These are phyloP conservation scores for Nitzschia putrida DNA, from an alignment of 108 stramenopile genomes.

Conservation along the genomic window DNA sequence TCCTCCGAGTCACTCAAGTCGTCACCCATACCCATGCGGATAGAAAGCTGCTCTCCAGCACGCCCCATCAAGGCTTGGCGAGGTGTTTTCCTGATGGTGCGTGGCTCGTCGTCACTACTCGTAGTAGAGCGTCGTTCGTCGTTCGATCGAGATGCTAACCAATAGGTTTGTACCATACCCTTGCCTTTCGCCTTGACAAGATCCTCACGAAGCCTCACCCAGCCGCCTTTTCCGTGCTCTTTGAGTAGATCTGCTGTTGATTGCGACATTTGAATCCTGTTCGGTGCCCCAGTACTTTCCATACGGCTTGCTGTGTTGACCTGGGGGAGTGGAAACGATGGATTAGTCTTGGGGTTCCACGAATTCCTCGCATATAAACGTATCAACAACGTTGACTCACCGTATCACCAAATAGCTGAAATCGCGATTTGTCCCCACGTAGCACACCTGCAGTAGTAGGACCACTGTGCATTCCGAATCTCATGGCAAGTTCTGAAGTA, in stretches of 20 bases:
- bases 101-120: neutral
- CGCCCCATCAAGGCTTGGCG: neutral
- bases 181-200: conserved; percentile 60
- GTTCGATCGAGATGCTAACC: conserved; percentile 33
- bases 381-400: conserved; percentile 15
- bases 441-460: conserved; percentile 50
- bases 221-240: conserved; percentile 37
- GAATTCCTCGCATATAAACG: neutral
- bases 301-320: conserved; percentile 39
- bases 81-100: neutral
- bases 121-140: neutral
- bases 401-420: conserved; percentile 52
- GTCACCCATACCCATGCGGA: conserved; percentile 6
- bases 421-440: conserved; percentile 37
- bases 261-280: conserved; percentile 47
- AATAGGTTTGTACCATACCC: conserved; percentile 61
- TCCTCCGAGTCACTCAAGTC: conserved; percentile 8
- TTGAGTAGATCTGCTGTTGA: conserved; percentile 47
- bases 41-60: conserved; percentile 1
- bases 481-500: conserved; percentile 11
- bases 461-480: conserved; percentile 30
- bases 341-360: too few species aligned
- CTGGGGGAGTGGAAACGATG: neutral
- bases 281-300: conserved; percentile 47
- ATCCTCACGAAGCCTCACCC: conserved; percentile 42